phyloP scores from a whole-genome alignment of 1,284 basidiomycete species.

The Trametes polyzona region DNA sequence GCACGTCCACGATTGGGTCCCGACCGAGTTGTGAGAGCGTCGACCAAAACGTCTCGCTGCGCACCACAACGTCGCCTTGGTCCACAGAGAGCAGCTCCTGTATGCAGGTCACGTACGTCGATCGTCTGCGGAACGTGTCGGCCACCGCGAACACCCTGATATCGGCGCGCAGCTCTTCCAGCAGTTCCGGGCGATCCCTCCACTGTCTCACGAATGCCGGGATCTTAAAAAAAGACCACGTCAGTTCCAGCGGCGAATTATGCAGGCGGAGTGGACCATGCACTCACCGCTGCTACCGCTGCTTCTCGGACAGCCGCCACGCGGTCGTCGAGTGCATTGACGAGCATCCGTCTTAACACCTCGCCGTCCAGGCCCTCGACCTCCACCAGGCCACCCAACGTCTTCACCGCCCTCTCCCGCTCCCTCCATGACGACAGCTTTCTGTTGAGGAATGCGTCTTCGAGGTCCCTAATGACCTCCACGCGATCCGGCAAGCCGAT shows the following conservation, averaged over 20 bases:
- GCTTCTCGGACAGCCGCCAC: conserved; percentile 87
- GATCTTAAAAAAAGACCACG: conserved; percentile 43
- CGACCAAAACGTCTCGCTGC: conserved; percentile 65
- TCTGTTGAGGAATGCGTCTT: conserved; percentile 55
- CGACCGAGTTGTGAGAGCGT: conserved; percentile 60
- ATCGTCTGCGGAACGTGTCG: conserved; percentile 66
- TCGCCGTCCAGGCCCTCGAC: conserved; percentile 35
- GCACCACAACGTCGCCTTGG: conserved; percentile 42
- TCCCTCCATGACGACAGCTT: conserved; percentile 82
- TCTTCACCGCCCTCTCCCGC: conserved; percentile 70
- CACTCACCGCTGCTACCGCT: conserved; percentile 66
- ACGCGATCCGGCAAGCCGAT: conserved; percentile 55
- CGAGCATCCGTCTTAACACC: conserved; percentile 53
- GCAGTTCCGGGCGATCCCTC: conserved; percentile 40
- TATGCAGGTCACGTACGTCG: conserved; percentile 81
- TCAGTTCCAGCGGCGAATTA: conserved; percentile 9
- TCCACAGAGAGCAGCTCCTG: conserved; percentile 59
- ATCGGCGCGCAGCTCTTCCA: conserved; percentile 50
- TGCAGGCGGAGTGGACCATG: conserved; percentile 26
- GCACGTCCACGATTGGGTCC: conserved; percentile 85
- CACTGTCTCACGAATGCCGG: conserved; percentile 57
- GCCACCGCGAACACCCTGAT: conserved; percentile 60
- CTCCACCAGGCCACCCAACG: conserved; percentile 46
- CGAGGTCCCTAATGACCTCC: conserved; percentile 51
- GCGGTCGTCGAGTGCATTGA: conserved; percentile 73